Conservation (phyloP, 495 filamentous ascomycete genomes). For the Penicillium robsamsonii region DNA sequence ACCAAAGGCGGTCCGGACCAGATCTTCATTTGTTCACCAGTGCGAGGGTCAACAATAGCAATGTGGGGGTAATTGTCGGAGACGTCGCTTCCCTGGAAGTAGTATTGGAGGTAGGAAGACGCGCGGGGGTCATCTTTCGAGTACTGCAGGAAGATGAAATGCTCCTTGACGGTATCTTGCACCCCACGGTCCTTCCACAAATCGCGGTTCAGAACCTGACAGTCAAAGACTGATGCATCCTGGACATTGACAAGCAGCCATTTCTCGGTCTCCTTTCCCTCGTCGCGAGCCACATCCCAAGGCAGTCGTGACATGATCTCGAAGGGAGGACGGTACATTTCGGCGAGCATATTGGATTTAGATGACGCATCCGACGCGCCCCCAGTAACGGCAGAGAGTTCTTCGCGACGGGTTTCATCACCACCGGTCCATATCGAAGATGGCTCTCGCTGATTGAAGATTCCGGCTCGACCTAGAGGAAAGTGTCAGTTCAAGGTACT, state of each 20-base stretch:
- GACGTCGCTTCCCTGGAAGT: conserved; percentile 71
- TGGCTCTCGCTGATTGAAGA: conserved; percentile 79
- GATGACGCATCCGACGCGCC: conserved; percentile 70
- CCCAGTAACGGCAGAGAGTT: conserved; percentile 62
- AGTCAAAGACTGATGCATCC: conserved; percentile 86
- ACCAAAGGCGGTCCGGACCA: conserved; percentile 85
- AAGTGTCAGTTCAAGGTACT: conserved; percentile 10
- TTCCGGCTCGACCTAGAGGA: conserved; percentile 58
- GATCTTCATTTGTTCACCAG: conserved; percentile 94
- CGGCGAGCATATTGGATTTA: conserved; percentile 72
- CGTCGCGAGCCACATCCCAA: conserved; percentile 78
- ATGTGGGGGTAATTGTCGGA: conserved; percentile 90
- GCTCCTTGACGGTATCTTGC: conserved; percentile 75
- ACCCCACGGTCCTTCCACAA: conserved; percentile 87
- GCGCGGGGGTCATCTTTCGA: conserved; percentile 74
- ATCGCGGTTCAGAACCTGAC: conserved; percentile 88
- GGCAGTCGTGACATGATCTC: conserved; percentile 72
- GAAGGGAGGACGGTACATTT: conserved; percentile 88
- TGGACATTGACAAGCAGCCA: conserved; percentile 97
- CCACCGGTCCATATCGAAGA: conserved; percentile 73
- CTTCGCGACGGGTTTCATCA: conserved; percentile 46
- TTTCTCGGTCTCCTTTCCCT: conserved; percentile 81
- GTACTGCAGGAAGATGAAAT: conserved; percentile 95
- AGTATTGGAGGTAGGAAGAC: conserved; percentile 80
- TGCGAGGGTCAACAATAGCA: conserved; percentile 91